Conservation (phyloP, 2,329 filamentous ascomycete genomes). For the Calonectria naviculata region DNA sequence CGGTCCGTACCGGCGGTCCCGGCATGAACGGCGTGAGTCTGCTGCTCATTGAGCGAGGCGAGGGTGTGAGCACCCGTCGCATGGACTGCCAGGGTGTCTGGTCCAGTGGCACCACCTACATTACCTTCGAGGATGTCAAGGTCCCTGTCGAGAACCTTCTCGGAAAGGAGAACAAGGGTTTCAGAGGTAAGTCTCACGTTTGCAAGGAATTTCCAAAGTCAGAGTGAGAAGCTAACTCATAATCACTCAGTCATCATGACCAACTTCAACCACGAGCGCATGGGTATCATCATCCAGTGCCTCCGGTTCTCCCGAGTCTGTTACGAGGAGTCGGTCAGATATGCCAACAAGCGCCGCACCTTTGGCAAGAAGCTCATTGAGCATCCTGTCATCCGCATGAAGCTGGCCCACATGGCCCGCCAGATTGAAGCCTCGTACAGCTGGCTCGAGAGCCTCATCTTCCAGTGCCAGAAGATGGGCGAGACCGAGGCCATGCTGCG, state of each 20-base stretch:
- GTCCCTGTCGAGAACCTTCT: constrained; percentile 99
- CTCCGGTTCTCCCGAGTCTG: constrained; percentile 95
- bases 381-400: constrained; percentile 96
- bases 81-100: constrained; percentile 99
- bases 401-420: constrained; percentile 97
- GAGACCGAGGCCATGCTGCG: constrained; percentile 97
- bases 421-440: constrained; percentile 98
- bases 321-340: constrained; percentile 96
- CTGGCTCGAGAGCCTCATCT: constrained; percentile 96
- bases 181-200: constrained; percentile 70
- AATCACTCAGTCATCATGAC: constrained; percentile 87
- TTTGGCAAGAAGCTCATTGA: constrained; percentile 98
- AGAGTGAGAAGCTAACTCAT: constrained; percentile 25
- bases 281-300: constrained; percentile 98
- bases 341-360: constrained; percentile 95
- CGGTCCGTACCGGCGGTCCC: constrained; percentile 86
- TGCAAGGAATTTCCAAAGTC: not conserved
- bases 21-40: constrained; percentile 96
- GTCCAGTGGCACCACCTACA: constrained; percentile 94
- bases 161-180: constrained; percentile 97
- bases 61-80: constrained; percentile 89
- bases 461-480: constrained; percentile 91
- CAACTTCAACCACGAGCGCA: constrained; percentile 99
- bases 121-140: constrained; percentile 99
- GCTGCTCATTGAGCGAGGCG: constrained; percentile 90